phyloP scores from a whole-genome alignment of 2,329 filamentous ascomycete species.

The Ciborinia camelliae region DNA sequence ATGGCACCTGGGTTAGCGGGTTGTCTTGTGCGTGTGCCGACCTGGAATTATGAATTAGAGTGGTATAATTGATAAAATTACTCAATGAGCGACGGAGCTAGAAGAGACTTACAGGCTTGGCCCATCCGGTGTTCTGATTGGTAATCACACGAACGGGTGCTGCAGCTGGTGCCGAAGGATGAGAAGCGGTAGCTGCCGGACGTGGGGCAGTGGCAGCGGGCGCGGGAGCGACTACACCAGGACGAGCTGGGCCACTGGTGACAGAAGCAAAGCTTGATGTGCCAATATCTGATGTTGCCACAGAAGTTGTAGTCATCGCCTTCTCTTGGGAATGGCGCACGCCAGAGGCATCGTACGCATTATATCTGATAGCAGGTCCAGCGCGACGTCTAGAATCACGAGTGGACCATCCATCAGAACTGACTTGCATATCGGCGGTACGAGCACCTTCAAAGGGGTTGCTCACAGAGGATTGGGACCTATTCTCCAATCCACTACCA shows the following conservation, averaged over 20 bases:
- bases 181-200: conserved; percentile 2
- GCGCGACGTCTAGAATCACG: conserved; percentile 20
- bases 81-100: neutral
- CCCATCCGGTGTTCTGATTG: conserved; percentile 10
- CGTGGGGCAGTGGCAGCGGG: neutral
- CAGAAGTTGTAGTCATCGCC: neutral
- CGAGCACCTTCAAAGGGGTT: conserved; percentile 25
- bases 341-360: conserved; percentile 24
- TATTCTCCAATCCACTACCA: neutral
- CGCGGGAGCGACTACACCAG: too few relatives aligned
- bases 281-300: neutral
- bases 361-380: conserved; percentile 15
- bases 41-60: neutral
- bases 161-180: neutral
- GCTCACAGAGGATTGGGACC: conserved; percentile 24
- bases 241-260: neutral
- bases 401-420: conserved; percentile 14
- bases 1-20: neutral
- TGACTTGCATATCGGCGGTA: conserved; percentile 7
- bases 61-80: neutral
- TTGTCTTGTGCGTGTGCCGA: neutral
- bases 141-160: neutral
- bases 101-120: conserved; percentile 14
- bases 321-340: conserved; percentile 9
- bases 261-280: neutral